Percentiles rank a stretch among this genome's conserved stretches.
Evolutionary conservation across 345 rosid species (phyloP).

Genomic region (Eucalyptus microcorys): DNA sequence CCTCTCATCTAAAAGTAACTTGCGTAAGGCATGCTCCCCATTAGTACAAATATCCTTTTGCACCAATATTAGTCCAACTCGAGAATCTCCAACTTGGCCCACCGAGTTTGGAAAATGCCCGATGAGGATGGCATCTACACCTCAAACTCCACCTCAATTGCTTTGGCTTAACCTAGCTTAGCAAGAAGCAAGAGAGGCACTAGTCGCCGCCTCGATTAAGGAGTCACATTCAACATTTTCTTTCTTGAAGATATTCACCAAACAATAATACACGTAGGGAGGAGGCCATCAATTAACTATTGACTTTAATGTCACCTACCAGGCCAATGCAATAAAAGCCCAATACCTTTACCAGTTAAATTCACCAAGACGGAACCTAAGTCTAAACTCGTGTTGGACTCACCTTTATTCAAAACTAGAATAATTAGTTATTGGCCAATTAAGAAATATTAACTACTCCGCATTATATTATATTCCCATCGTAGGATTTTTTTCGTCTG

Average conservation of each 20-base stretch:
- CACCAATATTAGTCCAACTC: background rate
- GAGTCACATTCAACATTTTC: background rate
- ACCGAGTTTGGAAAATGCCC: background rate
- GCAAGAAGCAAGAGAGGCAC: too few species aligned
- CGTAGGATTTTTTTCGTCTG: too few species aligned
- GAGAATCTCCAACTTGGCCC: background rate
- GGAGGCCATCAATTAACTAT: background rate
- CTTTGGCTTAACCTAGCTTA: too few species aligned
- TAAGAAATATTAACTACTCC: background rate
- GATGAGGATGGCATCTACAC: too few species aligned
- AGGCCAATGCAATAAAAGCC: background rate
- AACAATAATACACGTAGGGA: background rate
- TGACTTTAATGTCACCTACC: background rate
- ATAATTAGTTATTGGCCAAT: background rate
- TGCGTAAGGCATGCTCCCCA: background rate
- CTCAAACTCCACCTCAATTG: too few species aligned
- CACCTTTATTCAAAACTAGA: background rate
- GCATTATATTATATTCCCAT: background rate
- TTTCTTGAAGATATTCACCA: background rate
- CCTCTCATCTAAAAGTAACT: too few species aligned
- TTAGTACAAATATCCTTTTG: background rate
- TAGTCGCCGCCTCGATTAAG: too few species aligned
- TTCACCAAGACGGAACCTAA: background rate
- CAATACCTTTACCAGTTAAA: background rate
- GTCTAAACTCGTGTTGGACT: background rate